A percentile compares a stretch with the other conserved stretches of the same genome.
These are phyloP conservation scores for Salix dunnii DNA, from an alignment of 345 rosid species.

Conservation along the genomic window DNA sequence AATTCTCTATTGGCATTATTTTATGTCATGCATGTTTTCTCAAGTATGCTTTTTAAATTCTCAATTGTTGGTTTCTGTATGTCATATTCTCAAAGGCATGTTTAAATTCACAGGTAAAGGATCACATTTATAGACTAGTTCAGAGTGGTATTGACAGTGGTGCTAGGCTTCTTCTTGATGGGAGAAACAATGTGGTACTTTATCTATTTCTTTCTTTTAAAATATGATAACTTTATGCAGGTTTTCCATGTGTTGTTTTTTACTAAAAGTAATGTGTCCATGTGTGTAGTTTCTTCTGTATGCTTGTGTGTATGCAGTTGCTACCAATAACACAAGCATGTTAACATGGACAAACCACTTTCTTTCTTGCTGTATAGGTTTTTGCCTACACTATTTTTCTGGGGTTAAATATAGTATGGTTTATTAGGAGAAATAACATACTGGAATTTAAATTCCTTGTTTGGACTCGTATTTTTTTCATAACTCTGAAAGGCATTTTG, in stretches of 20 bases:
- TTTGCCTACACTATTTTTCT: neutral
- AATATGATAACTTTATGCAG: neutral
- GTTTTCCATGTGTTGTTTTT: neutral
- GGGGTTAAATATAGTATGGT: neutral
- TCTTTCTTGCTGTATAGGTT: neutral
- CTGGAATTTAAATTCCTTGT: neutral
- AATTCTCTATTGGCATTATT: conserved; percentile 4
- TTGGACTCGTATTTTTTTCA: too few species aligned
- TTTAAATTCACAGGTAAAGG: conserved; percentile 68
- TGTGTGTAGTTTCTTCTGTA: neutral
- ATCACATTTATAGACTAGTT: conserved; percentile 64
- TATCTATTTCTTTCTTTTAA: neutral
- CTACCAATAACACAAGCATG: neutral
- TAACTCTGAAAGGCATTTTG: neutral
- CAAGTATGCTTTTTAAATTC: neutral
- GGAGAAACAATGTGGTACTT: conserved; percentile 72
- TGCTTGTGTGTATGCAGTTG: neutral
- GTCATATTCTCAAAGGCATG: neutral
- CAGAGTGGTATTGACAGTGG: conserved; percentile 86
- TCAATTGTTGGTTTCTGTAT: neutral
- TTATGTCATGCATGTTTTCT: neutral
- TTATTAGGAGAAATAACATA: neutral
- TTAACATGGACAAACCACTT: neutral
- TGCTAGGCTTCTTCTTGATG: conserved; percentile 81
- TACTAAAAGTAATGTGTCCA: neutral